Evolutionary conservation across 139 green algal genomes (phyloP).

Genomic region (Deuterostichococcus epilithicus): DNA sequence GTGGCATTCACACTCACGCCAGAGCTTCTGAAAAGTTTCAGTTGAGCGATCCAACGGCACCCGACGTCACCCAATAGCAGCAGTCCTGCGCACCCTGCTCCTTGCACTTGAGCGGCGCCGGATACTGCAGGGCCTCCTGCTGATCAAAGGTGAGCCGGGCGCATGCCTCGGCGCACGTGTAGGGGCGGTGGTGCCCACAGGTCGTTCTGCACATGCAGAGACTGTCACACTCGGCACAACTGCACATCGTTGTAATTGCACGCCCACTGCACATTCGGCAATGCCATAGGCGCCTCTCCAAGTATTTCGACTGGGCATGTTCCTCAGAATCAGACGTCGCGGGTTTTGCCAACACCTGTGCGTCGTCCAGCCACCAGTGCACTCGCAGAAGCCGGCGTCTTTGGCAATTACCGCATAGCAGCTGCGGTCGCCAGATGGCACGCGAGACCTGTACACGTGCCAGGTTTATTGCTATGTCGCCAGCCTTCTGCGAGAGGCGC

Average conservation of each 20-base stretch:
- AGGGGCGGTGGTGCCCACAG: neutral
- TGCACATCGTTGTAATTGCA: too few relatives aligned
- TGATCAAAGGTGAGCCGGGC: neutral
- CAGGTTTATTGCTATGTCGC: neutral
- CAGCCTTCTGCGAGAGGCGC: neutral
- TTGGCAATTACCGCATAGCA: conserved; percentile 7
- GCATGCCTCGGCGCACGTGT: neutral
- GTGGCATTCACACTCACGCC: too few relatives aligned
- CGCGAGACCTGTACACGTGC: conserved; percentile 1
- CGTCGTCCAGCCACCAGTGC: neutral
- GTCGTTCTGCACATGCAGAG: conserved; percentile 15
- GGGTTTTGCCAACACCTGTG: conserved; percentile 1
- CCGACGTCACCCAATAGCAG: too few relatives aligned
- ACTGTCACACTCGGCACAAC: too few relatives aligned
- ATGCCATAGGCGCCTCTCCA: too few relatives aligned
- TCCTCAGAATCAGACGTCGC: conserved; percentile 4
- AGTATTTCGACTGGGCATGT: neutral
- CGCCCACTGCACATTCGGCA: too few relatives aligned
- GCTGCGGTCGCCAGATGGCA: conserved; percentile 2
- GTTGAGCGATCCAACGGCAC: neutral
- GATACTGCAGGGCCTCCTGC: neutral
- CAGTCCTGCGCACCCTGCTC: neutral
- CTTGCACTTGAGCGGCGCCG: neutral
- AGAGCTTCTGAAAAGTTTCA: neutral
- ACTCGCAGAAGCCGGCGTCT: conserved; percentile 23